phyloP scores from a whole-genome alignment of 1,284 basidiomycete species.

The Cryptococcus amylolentus region DNA sequence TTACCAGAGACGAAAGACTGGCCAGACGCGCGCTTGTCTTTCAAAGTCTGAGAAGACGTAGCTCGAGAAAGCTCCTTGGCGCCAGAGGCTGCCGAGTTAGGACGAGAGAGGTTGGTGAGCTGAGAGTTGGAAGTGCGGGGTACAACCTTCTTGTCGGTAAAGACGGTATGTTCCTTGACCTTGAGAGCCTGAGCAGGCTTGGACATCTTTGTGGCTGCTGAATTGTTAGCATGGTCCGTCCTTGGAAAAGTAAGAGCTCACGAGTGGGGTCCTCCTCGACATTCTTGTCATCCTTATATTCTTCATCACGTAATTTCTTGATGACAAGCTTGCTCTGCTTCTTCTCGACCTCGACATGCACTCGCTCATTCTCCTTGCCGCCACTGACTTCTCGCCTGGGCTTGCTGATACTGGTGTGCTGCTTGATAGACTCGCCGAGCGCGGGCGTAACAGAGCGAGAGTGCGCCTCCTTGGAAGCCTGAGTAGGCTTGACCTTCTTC shows the following conservation, averaged over 20 bases:
- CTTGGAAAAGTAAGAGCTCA: slow-evolving; percentile 10
- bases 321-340: slow-evolving; percentile 24
- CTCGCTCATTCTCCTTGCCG: slow-evolving; percentile 15
- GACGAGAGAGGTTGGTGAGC: slow-evolving; percentile 12
- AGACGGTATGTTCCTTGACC: slow-evolving; percentile 16
- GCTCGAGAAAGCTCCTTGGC: slow-evolving; percentile 4
- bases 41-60: slow-evolving; percentile 10
- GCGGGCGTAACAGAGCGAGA: slow-evolving; percentile 22
- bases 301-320: slow-evolving; percentile 17
- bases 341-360: slow-evolving; percentile 5
- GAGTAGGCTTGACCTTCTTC: slow-evolving; percentile 5
- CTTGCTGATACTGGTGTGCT: slow-evolving; percentile 23
- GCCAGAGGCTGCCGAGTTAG: slow-evolving; percentile 5
- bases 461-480: slow-evolving; percentile 1
- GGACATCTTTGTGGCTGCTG: slow-evolving; percentile 29
- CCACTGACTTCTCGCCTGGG: not conserved
- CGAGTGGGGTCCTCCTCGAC: slow-evolving; percentile 31
- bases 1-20: slow-evolving; percentile 6
- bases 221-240: not conserved
- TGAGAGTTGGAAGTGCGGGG: slow-evolving; percentile 21
- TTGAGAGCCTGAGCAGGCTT: slow-evolving; percentile 34
- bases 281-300: slow-evolving; percentile 9
- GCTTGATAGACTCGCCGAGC: slow-evolving; percentile 41
- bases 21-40: slow-evolving; percentile 13
- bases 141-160: slow-evolving; percentile 19